phyloP scores from a whole-genome alignment of 345 rosid species.

The Rubroshorea leprosula region DNA sequence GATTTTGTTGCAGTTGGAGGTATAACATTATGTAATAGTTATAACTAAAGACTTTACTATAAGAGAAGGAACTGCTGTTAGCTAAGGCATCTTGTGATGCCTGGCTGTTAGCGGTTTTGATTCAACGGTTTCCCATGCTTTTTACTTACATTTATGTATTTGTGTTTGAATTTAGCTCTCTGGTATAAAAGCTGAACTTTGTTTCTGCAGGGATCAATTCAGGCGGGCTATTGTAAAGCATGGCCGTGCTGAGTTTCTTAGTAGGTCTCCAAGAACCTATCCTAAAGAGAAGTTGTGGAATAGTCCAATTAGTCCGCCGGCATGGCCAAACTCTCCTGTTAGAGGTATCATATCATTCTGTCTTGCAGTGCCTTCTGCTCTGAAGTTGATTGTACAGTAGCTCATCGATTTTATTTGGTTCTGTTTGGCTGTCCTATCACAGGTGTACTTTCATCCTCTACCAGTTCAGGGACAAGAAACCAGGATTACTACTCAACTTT shows the following conservation, averaged over 20 bases:
- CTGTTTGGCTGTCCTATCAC: neutral
- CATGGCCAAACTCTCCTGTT: conserved; percentile 58
- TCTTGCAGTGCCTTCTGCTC: neutral
- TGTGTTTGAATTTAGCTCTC: neutral
- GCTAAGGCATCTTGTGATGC: too few relatives aligned
- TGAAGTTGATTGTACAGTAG: neutral
- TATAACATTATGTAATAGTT: too few relatives aligned
- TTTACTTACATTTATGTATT: neutral
- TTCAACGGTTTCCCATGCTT: neutral
- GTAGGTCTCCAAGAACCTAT: conserved; percentile 42
- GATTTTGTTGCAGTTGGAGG: too few relatives aligned
- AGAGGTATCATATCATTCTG: conserved; percentile 36
- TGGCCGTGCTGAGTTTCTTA: conserved; percentile 61
- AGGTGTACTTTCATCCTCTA: conserved; percentile 35
- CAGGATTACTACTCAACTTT: conserved; percentile 60
- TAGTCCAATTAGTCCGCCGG: conserved; percentile 32
- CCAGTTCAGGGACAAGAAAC: conserved; percentile 11
- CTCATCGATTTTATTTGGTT: neutral
- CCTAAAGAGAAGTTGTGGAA: conserved; percentile 45
- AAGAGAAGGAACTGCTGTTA: too few relatives aligned
- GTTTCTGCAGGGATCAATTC: conserved; percentile 28
- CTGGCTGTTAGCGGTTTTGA: too few relatives aligned
- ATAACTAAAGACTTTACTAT: too few relatives aligned
- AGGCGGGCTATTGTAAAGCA: conserved; percentile 23
- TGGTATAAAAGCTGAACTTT: neutral